Conservation (phyloP, 2,329 filamentous ascomycete species). For the Colletotrichum endophyticum region DNA sequence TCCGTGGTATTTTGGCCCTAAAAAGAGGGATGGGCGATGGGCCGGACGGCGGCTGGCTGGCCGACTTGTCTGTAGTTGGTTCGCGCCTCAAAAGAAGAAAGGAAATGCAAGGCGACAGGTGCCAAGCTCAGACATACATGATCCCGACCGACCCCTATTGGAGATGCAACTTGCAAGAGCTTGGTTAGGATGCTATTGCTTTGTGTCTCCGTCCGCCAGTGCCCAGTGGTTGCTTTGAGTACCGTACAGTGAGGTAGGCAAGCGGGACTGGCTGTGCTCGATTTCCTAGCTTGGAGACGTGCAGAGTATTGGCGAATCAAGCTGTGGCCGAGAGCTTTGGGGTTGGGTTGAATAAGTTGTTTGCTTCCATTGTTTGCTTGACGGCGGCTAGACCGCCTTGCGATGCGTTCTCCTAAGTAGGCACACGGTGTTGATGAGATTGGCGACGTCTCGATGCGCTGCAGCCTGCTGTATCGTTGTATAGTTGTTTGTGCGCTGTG, state of each 20-base stretch:
- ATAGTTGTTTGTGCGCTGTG: background rate
- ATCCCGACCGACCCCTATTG: background rate
- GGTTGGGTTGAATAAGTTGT: background rate
- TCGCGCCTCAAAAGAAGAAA: background rate
- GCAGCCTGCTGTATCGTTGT: background rate
- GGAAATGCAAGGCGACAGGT: background rate
- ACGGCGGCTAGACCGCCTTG: background rate
- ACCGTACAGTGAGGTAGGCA: background rate
- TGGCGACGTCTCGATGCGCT: background rate
- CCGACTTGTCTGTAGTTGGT: background rate
- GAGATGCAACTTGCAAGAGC: background rate
- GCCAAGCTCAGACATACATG: background rate
- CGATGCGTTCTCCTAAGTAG: background rate
- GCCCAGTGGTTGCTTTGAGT: background rate
- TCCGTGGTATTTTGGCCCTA: background rate
- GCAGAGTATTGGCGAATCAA: background rate
- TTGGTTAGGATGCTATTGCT: background rate
- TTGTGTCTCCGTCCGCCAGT: background rate
- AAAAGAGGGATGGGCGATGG: background rate
- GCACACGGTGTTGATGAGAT: background rate
- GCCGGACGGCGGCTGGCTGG: background rate
- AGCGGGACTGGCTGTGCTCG: background rate
- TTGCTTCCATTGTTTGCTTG: conserved; percentile 3
- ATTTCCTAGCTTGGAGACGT: background rate
- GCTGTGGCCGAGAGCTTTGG: background rate